Evolutionary conservation across 2,329 filamentous ascomycete genomes (phyloP), one percentile per base, ranked within the genome.

Genomic region (Penicillium thymicola): DNA sequence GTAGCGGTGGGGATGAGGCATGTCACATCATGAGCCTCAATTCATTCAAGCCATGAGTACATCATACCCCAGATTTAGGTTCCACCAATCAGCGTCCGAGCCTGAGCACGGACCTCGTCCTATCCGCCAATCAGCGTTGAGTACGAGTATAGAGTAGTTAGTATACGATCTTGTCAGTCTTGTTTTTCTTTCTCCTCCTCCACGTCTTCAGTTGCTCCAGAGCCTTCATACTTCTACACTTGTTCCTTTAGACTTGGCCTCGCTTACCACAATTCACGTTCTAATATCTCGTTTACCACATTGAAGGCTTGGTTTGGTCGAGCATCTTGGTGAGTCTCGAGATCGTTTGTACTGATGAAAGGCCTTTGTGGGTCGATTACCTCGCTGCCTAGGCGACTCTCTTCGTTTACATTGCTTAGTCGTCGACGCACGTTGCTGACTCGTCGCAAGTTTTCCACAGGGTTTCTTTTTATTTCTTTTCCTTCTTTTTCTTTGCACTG

Each of bases 21-120:
- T 42, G 47, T 50, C 36, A 23, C 25, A 9, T 40, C 25, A 6
- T 9, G 4, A 5, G 9, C 6, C 1, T 10, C 4, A 10, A 4
- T 2, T 4, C 4, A 6, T 4, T 8, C 4, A 3, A 28, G 47
- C 2, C 9, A 5, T 8, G 11, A 9, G 14, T 49, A 50, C 36
- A 23, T 41, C 2, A 8, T 34, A 34, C n/a, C 34, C n/a, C 14
- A 27, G 23, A 16, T 7, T 18, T 4, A 6, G 4, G 5, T 14
- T 3, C 1, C 8, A 5, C 30, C 46, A 41, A 41, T 50, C 9
- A 41, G 25, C 47, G 34, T n/a, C 7, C 36, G 16, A 13, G 1
- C 4, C 1, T 27, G 10, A 5, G 4, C 4, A 8, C 14, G 2
- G 14, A 8, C 11, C 25, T 4, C 11, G 4, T 1, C 0, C 4